phyloP scores from a whole-genome alignment of 1,284 basidiomycete species.

The Trichosporon asahii region DNA sequence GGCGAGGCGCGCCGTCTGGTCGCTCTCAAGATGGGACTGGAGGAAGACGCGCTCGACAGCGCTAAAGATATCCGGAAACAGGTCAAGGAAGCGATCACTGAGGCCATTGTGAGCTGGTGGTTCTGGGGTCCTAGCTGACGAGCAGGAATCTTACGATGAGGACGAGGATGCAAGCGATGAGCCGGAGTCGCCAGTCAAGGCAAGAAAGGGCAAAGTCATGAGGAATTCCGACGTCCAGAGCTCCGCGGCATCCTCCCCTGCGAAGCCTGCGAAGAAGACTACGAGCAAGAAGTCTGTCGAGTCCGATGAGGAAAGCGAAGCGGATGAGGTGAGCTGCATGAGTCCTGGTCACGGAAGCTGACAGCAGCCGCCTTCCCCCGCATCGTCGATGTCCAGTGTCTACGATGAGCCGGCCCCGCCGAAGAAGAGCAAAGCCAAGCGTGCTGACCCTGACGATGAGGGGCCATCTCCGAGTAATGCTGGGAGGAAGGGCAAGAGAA shows the following conservation, averaged over 20 bases:
- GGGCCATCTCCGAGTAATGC: background rate
- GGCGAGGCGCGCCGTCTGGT: constrained; percentile 28
- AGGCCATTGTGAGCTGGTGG: constrained; percentile 40
- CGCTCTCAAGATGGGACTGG: constrained; percentile 30
- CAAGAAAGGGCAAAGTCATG: background rate
- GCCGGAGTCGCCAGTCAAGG: background rate
- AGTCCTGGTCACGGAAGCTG: background rate
- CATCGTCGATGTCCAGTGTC: constrained; percentile 23
- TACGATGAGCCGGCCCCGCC: constrained; percentile 18
- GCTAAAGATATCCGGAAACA: constrained; percentile 36
- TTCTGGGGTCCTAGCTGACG: no score
- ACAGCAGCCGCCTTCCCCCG: constrained; percentile 5
- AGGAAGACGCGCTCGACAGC: constrained; percentile 25
- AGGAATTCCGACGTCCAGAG: constrained; percentile 16
- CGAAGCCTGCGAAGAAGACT: background rate
- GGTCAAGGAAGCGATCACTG: constrained; percentile 49
- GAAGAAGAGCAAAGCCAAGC: background rate
- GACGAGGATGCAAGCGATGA: constrained; percentile 13
- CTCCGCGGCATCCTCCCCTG: background rate
- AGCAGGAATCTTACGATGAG: constrained; percentile 10
- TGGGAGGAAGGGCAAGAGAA: background rate
- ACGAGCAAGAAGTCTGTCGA: constrained; percentile 5
- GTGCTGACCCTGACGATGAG: background rate
- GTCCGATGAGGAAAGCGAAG: background rate
- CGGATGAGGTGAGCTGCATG: background rate